Evolutionary conservation across 2,329 filamentous ascomycete species (phyloP).

Genomic region (Beauveria varroae): DNA sequence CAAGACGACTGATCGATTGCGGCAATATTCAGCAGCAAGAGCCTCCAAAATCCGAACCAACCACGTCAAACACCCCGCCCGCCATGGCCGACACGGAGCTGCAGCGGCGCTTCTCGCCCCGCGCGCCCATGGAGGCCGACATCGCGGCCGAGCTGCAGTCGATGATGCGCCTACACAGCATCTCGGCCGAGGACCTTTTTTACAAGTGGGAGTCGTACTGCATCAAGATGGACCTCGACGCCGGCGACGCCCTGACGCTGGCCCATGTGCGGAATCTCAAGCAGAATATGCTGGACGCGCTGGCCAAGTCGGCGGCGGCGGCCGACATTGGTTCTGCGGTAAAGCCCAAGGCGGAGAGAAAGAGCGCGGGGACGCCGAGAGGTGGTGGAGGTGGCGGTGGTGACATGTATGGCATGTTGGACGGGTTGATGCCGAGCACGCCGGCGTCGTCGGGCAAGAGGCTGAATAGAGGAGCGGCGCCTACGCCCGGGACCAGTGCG

Average conservation of each 20-base stretch:
- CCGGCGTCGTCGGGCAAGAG: constrained; percentile 36
- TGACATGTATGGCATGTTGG: constrained; percentile 81
- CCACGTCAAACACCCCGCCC: constrained; percentile 12
- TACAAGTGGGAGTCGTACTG: constrained; percentile 99
- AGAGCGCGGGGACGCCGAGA: constrained; percentile 53
- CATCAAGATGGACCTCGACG: constrained; percentile 83
- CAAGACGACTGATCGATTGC: background rate
- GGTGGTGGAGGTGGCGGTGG: constrained; percentile 41
- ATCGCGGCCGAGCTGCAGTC: constrained; percentile 75
- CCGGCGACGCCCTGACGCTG: constrained; percentile 58
- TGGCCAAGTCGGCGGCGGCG: constrained; percentile 61
- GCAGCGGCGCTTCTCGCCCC: constrained; percentile 28
- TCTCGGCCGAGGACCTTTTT: constrained; percentile 79
- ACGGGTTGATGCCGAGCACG: constrained; percentile 61
- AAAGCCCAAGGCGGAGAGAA: constrained; percentile 48
- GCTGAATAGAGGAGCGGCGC: constrained; percentile 29
- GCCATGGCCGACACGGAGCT: constrained; percentile 31
- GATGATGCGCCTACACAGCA: constrained; percentile 74
- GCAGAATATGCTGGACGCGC: constrained; percentile 72
- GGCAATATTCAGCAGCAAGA: background rate
- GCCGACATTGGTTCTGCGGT: constrained; percentile 31
- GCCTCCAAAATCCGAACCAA: background rate
- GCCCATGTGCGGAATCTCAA: constrained; percentile 72
- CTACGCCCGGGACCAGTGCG: background rate
- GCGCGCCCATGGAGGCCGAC: constrained; percentile 59